Conservation (phyloP, 306 rosid species). For the Vigna mungo region DNA sequence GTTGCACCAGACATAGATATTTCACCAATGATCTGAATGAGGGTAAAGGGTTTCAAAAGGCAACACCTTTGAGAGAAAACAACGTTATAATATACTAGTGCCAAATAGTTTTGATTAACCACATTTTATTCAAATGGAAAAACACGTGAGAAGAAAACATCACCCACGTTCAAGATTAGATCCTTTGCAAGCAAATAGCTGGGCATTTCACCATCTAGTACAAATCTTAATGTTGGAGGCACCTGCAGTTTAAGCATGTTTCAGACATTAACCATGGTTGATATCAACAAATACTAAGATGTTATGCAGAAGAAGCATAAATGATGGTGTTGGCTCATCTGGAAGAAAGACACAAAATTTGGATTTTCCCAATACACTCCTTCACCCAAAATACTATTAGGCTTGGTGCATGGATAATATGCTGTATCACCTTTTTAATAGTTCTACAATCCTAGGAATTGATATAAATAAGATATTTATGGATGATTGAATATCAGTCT, state of each 20-base stretch:
- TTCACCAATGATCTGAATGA: constrained; percentile 83
- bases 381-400: too few species aligned
- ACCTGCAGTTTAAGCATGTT: constrained; percentile 57
- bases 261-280: not conserved
- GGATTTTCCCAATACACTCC: too few species aligned
- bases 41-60: constrained; percentile 29
- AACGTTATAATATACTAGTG: constrained; percentile 5
- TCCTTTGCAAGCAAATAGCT: constrained; percentile 86
- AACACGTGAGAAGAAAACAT: constrained; percentile 20
- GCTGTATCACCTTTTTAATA: too few species aligned
- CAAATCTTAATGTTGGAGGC: constrained; percentile 81
- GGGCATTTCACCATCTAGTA: constrained; percentile 88
- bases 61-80: constrained; percentile 7
- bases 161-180: constrained; percentile 81
- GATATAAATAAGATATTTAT: too few species aligned
- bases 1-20: constrained; percentile 91
- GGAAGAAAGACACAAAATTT: not conserved
- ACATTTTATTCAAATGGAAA: constrained; percentile 25
- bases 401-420: too few species aligned
- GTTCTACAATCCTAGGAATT: too few species aligned
- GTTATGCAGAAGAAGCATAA: not conserved
- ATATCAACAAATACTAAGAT: constrained; percentile 21
- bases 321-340: not conserved
- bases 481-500: too few species aligned
- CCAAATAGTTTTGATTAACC: constrained; percentile 7